Conservation (phyloP, 192 early-diverging fungal genomes). For the Mortierella alpina region DNA sequence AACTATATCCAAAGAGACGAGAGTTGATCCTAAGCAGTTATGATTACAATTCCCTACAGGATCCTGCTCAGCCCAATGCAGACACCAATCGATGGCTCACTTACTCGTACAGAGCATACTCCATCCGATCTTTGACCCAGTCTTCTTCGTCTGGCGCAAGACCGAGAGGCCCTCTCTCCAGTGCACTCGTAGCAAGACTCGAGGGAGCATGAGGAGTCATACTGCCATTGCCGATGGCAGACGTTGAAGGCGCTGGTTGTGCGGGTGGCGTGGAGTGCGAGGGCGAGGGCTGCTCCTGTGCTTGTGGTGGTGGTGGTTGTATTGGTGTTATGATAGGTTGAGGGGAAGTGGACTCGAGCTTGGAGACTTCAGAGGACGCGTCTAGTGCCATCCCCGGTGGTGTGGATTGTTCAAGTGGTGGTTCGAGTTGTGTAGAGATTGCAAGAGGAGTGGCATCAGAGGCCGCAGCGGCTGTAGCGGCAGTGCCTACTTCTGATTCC, state of each 20-base stretch:
- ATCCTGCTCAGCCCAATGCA: neutral
- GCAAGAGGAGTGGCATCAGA: neutral
- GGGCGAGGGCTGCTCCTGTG: neutral
- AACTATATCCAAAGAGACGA: conserved; percentile 5
- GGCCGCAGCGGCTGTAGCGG: neutral
- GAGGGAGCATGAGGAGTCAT: neutral
- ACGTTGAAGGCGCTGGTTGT: neutral
- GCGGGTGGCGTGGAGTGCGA: neutral
- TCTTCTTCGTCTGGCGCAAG: conserved; percentile 31
- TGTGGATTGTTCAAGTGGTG: neutral
- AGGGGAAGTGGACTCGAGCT: neutral
- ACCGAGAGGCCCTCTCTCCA: conserved; percentile 39
- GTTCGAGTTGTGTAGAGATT: neutral
- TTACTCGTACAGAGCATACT: conserved; percentile 50
- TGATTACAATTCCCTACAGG: no score
- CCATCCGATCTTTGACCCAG: conserved; percentile 46
- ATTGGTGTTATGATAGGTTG: neutral
- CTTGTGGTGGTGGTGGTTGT: neutral
- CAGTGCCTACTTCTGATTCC: conserved; percentile 7
- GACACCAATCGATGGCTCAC: neutral
- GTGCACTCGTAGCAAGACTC: conserved; percentile 5
- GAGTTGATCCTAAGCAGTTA: neutral
- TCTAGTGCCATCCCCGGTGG: neutral
- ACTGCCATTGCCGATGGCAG: conserved; percentile 3
- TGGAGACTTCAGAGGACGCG: neutral